These are phyloP conservation scores for Arctostaphylos glauca DNA, from an alignment of 148 eudicot species.

Conservation along the genomic window DNA sequence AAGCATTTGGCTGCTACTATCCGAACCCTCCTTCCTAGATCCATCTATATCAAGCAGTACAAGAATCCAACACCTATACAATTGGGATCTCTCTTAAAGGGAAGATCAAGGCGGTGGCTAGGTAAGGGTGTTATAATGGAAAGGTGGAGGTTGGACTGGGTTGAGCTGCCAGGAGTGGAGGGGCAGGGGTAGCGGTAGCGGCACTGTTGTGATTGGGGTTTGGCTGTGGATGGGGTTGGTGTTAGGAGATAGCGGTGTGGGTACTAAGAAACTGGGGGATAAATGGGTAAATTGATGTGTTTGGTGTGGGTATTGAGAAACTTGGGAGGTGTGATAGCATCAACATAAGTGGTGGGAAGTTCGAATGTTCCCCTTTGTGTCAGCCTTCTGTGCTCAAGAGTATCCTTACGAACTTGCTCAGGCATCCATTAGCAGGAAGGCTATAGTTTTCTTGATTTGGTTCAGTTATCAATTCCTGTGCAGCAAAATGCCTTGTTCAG, in stretches of 20 bases:
- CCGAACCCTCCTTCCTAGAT: neutral
- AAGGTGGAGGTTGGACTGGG: neutral
- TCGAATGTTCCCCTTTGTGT: neutral
- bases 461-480: neutral
- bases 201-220: neutral
- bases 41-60: neutral
- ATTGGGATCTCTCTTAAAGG: neutral
- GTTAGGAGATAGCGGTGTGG: neutral
- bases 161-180: neutral
- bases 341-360: neutral
- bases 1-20: neutral
- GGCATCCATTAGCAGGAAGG: conserved; percentile 9
- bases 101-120: neutral
- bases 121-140: neutral
- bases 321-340: neutral
- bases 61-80: neutral
- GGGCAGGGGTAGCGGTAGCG: neutral
- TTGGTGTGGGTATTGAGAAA: neutral
- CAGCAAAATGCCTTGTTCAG: neutral
- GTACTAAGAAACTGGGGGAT: neutral
- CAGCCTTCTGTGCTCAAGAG: neutral
- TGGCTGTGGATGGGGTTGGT: too few species aligned
- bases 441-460: neutral
- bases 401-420: neutral
- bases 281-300: neutral